Evolutionary conservation across 768 basidiomycete species (phyloP), one percentile per base, ranked within the genome.

Genomic region (Russula brevipes): DNA sequence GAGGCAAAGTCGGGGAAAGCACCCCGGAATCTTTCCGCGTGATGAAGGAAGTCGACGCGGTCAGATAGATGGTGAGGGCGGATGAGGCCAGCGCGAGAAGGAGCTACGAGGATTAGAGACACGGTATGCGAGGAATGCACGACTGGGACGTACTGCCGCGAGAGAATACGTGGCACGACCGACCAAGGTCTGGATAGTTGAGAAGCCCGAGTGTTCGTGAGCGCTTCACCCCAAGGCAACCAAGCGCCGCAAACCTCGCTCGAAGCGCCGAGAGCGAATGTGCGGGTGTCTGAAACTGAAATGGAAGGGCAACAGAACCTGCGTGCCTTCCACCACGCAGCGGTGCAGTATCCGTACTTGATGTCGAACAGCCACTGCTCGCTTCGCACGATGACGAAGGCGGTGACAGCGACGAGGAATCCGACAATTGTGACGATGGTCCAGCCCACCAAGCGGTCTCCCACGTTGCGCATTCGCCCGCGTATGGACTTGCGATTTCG

Each of bases 321-420:
- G 66, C 82, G 86, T 0, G 92, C 85, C 68, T 82, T 87, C 77
- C 81, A 87, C 86, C 88, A 89, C 1, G 79, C 79, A 0, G 74
- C 73, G 2, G 69, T 69, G 73, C 96, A 99, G 72, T 90, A 91
- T 0, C 97, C 97, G 55, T 93, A 90, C 75, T 98, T 98, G 59
- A 88, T 71, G 73, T 96, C 93, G 70, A 98, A 99, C 9, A 98
- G 78, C 81, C 85, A 87, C 72, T 89, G 88, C 71, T 99, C 97
- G 63, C 82, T 80, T 19, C 90, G 85, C 44, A 94, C 84, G 67
- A 99, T 87, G 59, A 91, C 74, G 72, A 92, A 98, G 4, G 96
- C 96, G 44, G 90, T 76, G 51, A 94, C 63, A 9, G 96, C 94
- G 11, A 91, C 90, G 31, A 93, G 71, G 72, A 94, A 84, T 0